Conservation (phyloP, 1,284 basidiomycete genomes). For the Takashimella tepidaria region DNA sequence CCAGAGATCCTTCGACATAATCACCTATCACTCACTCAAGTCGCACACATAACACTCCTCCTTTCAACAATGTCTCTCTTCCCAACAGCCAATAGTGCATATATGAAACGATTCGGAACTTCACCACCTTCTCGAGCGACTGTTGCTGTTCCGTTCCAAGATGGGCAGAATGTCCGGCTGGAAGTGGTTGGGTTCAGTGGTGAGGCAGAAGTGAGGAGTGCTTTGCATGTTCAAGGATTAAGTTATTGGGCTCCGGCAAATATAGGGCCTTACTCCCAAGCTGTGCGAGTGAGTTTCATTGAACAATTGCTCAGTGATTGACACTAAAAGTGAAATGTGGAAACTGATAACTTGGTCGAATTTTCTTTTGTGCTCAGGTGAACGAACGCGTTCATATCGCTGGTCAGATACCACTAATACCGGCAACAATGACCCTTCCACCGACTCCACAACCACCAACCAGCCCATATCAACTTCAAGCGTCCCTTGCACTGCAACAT, state of each 20-base stretch:
- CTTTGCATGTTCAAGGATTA: slow-evolving; percentile 87
- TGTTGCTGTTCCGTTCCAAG: slow-evolving; percentile 68
- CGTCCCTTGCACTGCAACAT: slow-evolving; percentile 75
- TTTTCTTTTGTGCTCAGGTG: slow-evolving; percentile 52
- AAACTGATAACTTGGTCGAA: too few species aligned
- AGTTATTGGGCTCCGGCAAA: slow-evolving; percentile 99
- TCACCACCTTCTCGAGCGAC: slow-evolving; percentile 92
- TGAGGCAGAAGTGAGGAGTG: slow-evolving; percentile 43
- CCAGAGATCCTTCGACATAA: background rate
- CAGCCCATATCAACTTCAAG: slow-evolving; percentile 40
- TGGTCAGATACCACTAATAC: slow-evolving; percentile 89
- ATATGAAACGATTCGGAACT: slow-evolving; percentile 74
- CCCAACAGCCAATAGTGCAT: slow-evolving; percentile 67
- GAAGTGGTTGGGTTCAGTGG: slow-evolving; percentile 64
- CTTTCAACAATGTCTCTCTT: slow-evolving; percentile 78
- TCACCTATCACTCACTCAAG: slow-evolving; percentile 53
- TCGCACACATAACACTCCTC: slow-evolving; percentile 77
- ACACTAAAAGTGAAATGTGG: too few species aligned
- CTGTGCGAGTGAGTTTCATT: slow-evolving; percentile 60
- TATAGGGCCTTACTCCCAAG: slow-evolving; percentile 97
- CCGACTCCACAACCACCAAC: slow-evolving; percentile 43
- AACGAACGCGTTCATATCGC: slow-evolving; percentile 76
- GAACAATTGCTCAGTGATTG: too few species aligned
- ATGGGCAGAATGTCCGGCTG: slow-evolving; percentile 58
- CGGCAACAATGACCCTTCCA: slow-evolving; percentile 66